Percentiles rank a stretch among this genome's conserved stretches.
phyloP scores from a whole-genome alignment of 2,329 filamentous ascomycete species.

The Aureobasidium musti region DNA sequence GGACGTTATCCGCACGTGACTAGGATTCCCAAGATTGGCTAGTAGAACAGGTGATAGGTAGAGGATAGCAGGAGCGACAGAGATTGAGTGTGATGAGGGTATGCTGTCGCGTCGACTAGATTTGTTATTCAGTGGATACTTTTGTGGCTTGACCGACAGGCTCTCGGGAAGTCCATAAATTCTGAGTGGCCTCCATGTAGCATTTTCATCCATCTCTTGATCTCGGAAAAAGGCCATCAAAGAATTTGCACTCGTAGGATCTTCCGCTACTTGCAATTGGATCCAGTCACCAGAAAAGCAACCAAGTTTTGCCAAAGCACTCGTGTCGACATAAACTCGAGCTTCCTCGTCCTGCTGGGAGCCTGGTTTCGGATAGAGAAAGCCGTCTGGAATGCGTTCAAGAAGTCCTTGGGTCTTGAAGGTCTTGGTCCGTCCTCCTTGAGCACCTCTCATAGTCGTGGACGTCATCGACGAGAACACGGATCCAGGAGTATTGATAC shows the following conservation, averaged over 20 bases:
- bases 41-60: constrained; percentile 86
- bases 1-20: constrained; percentile 76
- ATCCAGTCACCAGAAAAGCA: constrained; percentile 99
- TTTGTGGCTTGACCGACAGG: constrained; percentile 53
- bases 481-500: constrained; percentile 78
- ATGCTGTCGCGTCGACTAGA: constrained; percentile 57
- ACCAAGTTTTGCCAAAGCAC: constrained; percentile 80
- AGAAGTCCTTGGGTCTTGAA: constrained; percentile 83
- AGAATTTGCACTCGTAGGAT: constrained; percentile 54
- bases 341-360: constrained; percentile 85
- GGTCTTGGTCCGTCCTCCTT: constrained; percentile 68
- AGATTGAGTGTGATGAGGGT: constrained; percentile 50
- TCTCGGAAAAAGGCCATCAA: constrained; percentile 50
- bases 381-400: constrained; percentile 69
- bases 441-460: constrained; percentile 72
- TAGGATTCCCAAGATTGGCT: constrained; percentile 77
- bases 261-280: constrained; percentile 73
- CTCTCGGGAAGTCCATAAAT: constrained; percentile 86
- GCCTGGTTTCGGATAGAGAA: constrained; percentile 80
- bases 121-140: constrained; percentile 57
- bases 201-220: constrained; percentile 59
- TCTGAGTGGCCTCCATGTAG: constrained; percentile 78
- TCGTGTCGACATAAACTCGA: constrained; percentile 86
- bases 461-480: constrained; percentile 87
- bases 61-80: constrained; percentile 61